A percentile compares a stretch with the other conserved stretches of the same genome.
Evolutionary conservation across 345 rosid genomes (phyloP).

Genomic region (Geranium rotundifolium): DNA sequence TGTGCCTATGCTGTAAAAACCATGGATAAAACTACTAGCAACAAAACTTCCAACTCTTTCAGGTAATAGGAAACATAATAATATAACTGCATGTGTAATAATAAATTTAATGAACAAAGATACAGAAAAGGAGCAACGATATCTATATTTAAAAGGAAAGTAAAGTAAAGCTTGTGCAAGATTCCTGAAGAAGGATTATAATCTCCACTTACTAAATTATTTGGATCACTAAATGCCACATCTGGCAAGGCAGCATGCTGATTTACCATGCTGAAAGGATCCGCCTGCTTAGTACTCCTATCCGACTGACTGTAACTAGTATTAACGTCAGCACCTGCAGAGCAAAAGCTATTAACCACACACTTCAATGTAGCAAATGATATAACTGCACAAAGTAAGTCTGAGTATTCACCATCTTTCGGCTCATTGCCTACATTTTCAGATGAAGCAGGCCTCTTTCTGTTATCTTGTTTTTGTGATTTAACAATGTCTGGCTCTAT

Average conservation of each 20-base stretch:
- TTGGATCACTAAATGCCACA: background rate
- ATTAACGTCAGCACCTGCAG: slow-evolving; percentile 38
- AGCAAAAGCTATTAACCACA: slow-evolving; percentile 8
- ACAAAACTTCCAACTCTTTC: background rate
- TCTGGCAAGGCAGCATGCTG: slow-evolving; percentile 9
- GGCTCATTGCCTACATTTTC: slow-evolving; percentile 16
- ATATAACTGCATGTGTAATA: background rate
- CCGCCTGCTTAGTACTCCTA: slow-evolving; percentile 24
- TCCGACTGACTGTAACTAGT: slow-evolving; percentile 23
- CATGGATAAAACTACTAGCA: background rate
- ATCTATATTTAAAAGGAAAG: too few relatives aligned
- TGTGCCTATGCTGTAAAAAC: background rate
- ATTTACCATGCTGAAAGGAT: slow-evolving; percentile 17
- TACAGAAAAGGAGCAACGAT: background rate
- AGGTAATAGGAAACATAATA: background rate
- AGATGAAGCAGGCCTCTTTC: slow-evolving; percentile 19
- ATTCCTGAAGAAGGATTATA: background rate
- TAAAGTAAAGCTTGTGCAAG: background rate
- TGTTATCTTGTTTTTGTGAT: slow-evolving; percentile 29
- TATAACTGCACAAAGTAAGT: background rate
- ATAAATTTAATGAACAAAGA: background rate
- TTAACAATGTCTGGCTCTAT: slow-evolving; percentile 22
- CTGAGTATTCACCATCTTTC: slow-evolving; percentile 19
- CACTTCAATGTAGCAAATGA: slow-evolving; percentile 1
- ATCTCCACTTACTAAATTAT: background rate